phyloP scores from a whole-genome alignment of 164 flowering plant genomes.

The Akebia trifoliata region DNA sequence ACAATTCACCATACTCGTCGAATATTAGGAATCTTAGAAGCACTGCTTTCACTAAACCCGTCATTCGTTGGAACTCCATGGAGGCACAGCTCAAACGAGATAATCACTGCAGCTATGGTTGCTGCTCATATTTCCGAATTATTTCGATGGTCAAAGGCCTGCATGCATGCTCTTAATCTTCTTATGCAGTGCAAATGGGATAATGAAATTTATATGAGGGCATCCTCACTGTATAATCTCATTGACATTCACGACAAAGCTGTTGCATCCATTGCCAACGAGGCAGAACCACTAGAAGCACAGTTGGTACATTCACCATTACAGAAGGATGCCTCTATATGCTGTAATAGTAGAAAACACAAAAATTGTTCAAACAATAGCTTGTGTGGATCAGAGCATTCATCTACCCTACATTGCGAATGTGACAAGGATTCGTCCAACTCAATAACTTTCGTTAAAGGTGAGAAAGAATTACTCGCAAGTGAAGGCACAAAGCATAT shows the following conservation, averaged over 20 bases:
- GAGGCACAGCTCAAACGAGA: slow-evolving; percentile 92
- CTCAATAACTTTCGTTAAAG: slow-evolving; percentile 24
- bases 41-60: slow-evolving; percentile 80
- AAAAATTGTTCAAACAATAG: slow-evolving; percentile 24
- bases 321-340: slow-evolving; percentile 38
- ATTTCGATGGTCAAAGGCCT: slow-evolving; percentile 80
- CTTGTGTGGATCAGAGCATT: slow-evolving; percentile 28
- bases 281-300: slow-evolving; percentile 89
- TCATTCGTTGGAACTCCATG: slow-evolving; percentile 89
- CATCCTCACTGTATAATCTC: slow-evolving; percentile 86
- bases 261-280: slow-evolving; percentile 85
- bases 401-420: slow-evolving; percentile 21
- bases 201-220: slow-evolving; percentile 57
- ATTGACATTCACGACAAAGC: slow-evolving; percentile 83
- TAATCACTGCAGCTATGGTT: slow-evolving; percentile 98
- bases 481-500: slow-evolving; percentile 32
- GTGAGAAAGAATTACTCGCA: slow-evolving; percentile 33
- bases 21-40: slow-evolving; percentile 81
- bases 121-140: slow-evolving; percentile 95
- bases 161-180: slow-evolving; percentile 81
- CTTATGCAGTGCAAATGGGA: slow-evolving; percentile 91
- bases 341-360: slow-evolving; percentile 32
- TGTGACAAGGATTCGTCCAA: slow-evolving; percentile 17
- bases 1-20: slow-evolving; percentile 75
- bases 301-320: slow-evolving; percentile 45